These are phyloP conservation scores for Silene coronaria DNA, from an alignment of 179 eudicot species.

Conservation along the genomic window DNA sequence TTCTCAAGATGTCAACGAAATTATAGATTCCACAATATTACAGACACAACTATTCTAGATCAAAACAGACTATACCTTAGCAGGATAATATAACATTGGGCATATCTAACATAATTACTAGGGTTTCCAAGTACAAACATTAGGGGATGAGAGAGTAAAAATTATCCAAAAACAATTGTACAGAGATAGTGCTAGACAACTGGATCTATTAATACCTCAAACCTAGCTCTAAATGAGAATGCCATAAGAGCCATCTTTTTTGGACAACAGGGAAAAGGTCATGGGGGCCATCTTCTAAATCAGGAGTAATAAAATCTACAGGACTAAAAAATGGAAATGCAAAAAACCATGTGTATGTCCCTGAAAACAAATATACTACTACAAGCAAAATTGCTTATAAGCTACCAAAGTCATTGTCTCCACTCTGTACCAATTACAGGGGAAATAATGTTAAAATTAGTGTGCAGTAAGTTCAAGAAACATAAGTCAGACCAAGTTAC, in stretches of 20 bases:
- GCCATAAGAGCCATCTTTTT: not conserved
- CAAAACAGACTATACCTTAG: not conserved
- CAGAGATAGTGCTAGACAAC: not conserved
- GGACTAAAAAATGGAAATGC: too few relatives aligned
- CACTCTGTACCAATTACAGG: not conserved
- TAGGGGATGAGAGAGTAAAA: not conserved
- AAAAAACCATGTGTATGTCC: not conserved
- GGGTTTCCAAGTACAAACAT: too few relatives aligned
- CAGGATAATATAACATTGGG: not conserved
- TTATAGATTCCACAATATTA: not conserved
- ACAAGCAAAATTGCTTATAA: not conserved
- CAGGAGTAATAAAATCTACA: not conserved
- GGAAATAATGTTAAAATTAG: not conserved
- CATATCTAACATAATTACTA: not conserved
- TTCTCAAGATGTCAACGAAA: not conserved
- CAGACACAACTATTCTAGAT: not conserved
- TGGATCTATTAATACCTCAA: not conserved
- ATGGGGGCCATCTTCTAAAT: not conserved
- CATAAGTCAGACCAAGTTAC: not conserved
- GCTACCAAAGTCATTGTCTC: not conserved
- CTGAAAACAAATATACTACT: constrained; percentile 1
- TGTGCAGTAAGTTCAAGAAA: not conserved
- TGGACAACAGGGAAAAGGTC: not conserved
- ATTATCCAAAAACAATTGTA: not conserved
- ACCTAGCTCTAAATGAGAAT: not conserved